phyloP scores from a whole-genome alignment of 2,329 filamentous ascomycete genomes.

The Aspergillus sp. region DNA sequence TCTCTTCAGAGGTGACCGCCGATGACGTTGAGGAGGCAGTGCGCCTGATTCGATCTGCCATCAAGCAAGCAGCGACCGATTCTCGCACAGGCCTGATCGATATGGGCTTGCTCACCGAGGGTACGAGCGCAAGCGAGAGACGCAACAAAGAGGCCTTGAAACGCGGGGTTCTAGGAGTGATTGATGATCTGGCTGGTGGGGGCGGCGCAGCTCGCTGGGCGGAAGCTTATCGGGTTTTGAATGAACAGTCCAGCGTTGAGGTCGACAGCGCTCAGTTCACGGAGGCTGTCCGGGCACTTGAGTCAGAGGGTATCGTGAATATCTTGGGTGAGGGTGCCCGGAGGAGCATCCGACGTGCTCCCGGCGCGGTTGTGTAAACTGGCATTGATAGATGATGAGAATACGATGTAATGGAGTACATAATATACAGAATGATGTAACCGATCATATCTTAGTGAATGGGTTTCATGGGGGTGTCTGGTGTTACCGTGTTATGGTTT shows the following conservation, averaged over 20 bases:
- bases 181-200: slow-evolving; percentile 76
- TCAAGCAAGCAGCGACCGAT: slow-evolving; percentile 98
- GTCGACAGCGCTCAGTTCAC: slow-evolving; percentile 79
- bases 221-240: slow-evolving; percentile 73
- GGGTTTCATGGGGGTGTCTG: slow-evolving; percentile 11
- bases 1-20: slow-evolving; percentile 71
- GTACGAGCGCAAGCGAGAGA: slow-evolving; percentile 85
- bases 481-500: slow-evolving; percentile 17
- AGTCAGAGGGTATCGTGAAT: slow-evolving; percentile 80
- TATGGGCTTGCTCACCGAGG: slow-evolving; percentile 92
- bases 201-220: slow-evolving; percentile 69
- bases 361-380: slow-evolving; percentile 36
- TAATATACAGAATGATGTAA: slow-evolving; percentile 18
- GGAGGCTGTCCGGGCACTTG: slow-evolving; percentile 75
- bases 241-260: slow-evolving; percentile 66
- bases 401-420: slow-evolving; percentile 32
- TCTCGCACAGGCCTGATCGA: slow-evolving; percentile 87
- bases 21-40: slow-evolving; percentile 88
- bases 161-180: slow-evolving; percentile 67
- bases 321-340: slow-evolving; percentile 81
- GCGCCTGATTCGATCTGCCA: slow-evolving; percentile 84
- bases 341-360: slow-evolving; percentile 77
- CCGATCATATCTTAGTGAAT: not conserved
- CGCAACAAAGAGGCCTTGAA: slow-evolving; percentile 82
- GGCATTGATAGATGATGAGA: slow-evolving; percentile 12